Conservation (phyloP, 345 rosid genomes). For the Eucalyptus leucophloia region DNA sequence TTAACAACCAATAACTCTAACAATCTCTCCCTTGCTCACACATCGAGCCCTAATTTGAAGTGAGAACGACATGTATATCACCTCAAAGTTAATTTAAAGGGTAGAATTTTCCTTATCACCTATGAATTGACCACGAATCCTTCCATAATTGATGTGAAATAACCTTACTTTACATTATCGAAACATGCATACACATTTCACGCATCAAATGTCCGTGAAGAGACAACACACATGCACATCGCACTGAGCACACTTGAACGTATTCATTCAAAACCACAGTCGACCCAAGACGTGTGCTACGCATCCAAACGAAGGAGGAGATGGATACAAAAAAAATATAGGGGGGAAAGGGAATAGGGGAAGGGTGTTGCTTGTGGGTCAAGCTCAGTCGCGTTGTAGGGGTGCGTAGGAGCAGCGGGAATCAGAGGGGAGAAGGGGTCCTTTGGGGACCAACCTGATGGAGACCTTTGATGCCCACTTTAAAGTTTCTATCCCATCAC, state of each 20-base stretch:
- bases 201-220: background rate
- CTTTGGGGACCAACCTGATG: constrained; percentile 12
- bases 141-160: too few species aligned
- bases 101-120: accelerated
- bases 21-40: too few species aligned
- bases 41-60: too few species aligned
- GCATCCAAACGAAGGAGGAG: background rate
- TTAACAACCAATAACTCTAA: too few species aligned
- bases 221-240: background rate
- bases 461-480: constrained; percentile 4
- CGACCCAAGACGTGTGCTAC: background rate
- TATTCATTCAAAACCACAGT: background rate
- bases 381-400: background rate
- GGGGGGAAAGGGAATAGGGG: background rate
- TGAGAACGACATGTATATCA: too few species aligned
- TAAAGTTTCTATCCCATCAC: background rate
- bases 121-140: accelerated
- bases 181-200: background rate
- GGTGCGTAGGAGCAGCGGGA: background rate
- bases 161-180: too few species aligned
- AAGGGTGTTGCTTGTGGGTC: background rate
- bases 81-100: accelerated
- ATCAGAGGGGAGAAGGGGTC: background rate
- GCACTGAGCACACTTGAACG: background rate
- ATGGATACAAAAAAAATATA: background rate